phyloP scores from a whole-genome alignment of 257 asterid species.

The Solanum peruvianum region DNA sequence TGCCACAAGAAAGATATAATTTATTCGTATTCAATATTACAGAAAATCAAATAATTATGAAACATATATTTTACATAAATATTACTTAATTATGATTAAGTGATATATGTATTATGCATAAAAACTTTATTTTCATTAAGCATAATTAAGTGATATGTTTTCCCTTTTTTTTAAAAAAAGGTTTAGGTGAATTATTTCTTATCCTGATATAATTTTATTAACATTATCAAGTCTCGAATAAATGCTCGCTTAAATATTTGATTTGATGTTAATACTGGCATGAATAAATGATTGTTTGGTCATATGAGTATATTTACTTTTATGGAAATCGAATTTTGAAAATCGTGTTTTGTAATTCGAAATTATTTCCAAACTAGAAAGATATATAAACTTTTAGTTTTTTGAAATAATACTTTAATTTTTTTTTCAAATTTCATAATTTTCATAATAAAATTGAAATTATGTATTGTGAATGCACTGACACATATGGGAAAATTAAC shows the following conservation, averaged over 20 bases:
- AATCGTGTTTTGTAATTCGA: not conserved
- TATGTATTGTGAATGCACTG: not conserved
- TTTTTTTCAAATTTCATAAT: not conserved
- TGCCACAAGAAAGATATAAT: not conserved
- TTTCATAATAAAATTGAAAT: not conserved
- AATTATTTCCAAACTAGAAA: not conserved
- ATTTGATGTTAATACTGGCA: not conserved
- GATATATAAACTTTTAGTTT: too few relatives aligned
- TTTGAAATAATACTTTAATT: too few relatives aligned
- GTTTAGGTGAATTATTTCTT: not conserved
- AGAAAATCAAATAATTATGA: not conserved
- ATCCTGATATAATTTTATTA: not conserved
- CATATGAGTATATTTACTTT: not conserved
- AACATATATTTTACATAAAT: not conserved
- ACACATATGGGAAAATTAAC: not conserved
- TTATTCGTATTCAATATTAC: not conserved
- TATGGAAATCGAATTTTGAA: not conserved
- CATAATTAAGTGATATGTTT: not conserved
- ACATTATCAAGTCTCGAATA: not conserved
- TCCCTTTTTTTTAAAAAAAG: not conserved
- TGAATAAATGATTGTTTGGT: not conserved
- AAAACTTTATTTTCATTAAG: not conserved
- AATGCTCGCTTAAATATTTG: not conserved
- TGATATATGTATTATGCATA: not conserved
- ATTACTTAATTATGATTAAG: not conserved